A percentile compares a stretch with the other conserved stretches of the same genome.
Evolutionary conservation across 1,284 basidiomycete genomes (phyloP).

Genomic region (Sporisorium iseilematis-ciliati): DNA sequence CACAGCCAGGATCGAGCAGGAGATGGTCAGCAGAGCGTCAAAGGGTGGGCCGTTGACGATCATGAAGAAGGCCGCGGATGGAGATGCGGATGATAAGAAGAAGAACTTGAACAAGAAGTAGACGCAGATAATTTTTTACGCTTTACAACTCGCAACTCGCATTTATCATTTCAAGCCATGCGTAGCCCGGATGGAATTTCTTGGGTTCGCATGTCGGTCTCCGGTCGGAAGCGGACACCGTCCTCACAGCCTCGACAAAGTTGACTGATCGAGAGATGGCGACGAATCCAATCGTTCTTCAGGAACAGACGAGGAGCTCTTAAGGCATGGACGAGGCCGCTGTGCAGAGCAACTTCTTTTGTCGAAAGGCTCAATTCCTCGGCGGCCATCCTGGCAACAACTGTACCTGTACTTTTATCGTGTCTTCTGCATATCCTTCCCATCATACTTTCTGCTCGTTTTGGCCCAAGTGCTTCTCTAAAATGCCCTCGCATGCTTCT

Average conservation of each 20-base stretch:
- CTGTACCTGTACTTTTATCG: constrained; percentile 33
- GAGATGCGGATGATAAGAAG: constrained; percentile 73
- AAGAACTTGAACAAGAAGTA: constrained; percentile 51
- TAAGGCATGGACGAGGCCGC: not conserved
- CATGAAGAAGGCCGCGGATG: constrained; percentile 91
- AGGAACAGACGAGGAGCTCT: too few species aligned
- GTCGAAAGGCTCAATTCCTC: not conserved
- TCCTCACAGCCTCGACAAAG: too few species aligned
- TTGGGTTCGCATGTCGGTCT: too few species aligned
- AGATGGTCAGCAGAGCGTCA: constrained; percentile 55
- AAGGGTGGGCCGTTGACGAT: constrained; percentile 75
- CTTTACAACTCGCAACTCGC: not conserved
- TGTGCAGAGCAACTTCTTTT: too few species aligned
- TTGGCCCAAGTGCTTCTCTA: not conserved
- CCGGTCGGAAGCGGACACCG: too few species aligned
- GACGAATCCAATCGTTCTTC: too few species aligned
- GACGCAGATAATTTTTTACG: not conserved
- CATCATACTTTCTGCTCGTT: not conserved
- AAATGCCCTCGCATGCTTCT: not conserved
- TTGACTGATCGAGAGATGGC: too few species aligned
- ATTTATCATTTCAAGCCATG: not conserved
- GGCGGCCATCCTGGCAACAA: not conserved
- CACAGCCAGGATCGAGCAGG: constrained; percentile 50
- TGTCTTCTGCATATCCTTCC: not conserved
- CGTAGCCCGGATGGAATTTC: not conserved